Evolutionary conservation across 352 stramenopile species (phyloP), one percentile per base, ranked within the genome.

Genomic region (Aphanomyces euteiches): DNA sequence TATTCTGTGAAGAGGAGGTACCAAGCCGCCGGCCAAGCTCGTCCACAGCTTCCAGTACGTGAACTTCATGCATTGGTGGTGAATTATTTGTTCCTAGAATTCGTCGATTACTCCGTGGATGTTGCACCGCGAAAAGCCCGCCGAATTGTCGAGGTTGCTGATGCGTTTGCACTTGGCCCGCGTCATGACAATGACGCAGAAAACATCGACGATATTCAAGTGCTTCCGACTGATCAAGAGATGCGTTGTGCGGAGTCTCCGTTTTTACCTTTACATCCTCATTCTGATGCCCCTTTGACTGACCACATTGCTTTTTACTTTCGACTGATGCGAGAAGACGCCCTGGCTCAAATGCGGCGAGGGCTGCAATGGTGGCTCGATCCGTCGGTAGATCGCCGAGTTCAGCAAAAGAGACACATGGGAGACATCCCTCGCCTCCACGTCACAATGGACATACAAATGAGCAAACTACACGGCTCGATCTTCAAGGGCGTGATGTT

Each of bases 131-230:
- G 53, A 17, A 19, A 5, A 36, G 17, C 34, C 28, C 67, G 67
- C 47, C 60, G 56, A 19, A 45, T 36, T 5, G 19, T 19, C 17
- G 36, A 47, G 4, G 28, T 19, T 57, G 19, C 54, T 7, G 47
- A 61, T 4, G n/a, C 41, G 4, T 28, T 28, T 28, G 47, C 64
- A 8, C 36, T 39, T 34, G 67, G 67, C 5, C 73, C 65, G 17
- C 66, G 68, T 45, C 73, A 78, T 48, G 73, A 78, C 65, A 78
- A 78, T n/a, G 73, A 75, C 59, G n/a, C 57, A 7, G 13, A 39
- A 3, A 39, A 74, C 53, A 73, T 69, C 64, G 37, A 61, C 5
- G 12, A 58, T 2, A 50, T 78, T 13, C 56, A 48, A 7, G 69
- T 75, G 57, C 59, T 78, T 40, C 73, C 73, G 15, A 78, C 73